These are phyloP conservation scores for Fusarium nygamai DNA, from an alignment of 2,329 filamentous ascomycete genomes.

Conservation along the genomic window DNA sequence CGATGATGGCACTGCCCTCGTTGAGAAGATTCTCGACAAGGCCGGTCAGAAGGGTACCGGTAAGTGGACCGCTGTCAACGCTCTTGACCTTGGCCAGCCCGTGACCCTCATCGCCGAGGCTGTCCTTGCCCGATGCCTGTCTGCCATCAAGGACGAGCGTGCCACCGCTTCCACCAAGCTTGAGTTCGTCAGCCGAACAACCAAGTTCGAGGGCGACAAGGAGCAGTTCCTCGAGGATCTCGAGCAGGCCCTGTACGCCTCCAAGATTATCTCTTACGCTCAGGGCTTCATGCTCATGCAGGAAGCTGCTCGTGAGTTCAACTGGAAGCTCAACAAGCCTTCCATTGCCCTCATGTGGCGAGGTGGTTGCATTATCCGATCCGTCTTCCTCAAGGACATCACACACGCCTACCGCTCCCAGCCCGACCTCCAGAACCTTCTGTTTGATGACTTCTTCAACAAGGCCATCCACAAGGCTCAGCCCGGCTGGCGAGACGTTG, in stretches of 20 bases:
- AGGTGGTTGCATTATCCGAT: slow-evolving; percentile 99
- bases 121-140: slow-evolving; percentile 94
- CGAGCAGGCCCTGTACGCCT: slow-evolving; percentile 98
- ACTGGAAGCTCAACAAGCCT: slow-evolving; percentile 99
- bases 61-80: slow-evolving; percentile 99
- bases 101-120: slow-evolving; percentile 98
- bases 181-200: slow-evolving; percentile 76
- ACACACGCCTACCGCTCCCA: slow-evolving; percentile 95
- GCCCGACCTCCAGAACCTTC: slow-evolving; percentile 95
- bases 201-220: slow-evolving; percentile 87
- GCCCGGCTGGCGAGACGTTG: slow-evolving; percentile 88
- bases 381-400: slow-evolving; percentile 99
- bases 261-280: slow-evolving; percentile 99
- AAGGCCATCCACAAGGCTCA: slow-evolving; percentile 98
- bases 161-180: slow-evolving; percentile 82
- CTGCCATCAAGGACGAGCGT: slow-evolving; percentile 94
- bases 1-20: slow-evolving; percentile 86
- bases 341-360: slow-evolving; percentile 99
- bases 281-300: slow-evolving; percentile 99
- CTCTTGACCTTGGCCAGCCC: slow-evolving; percentile 97
- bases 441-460: slow-evolving; percentile 99
- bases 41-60: slow-evolving; percentile 99
- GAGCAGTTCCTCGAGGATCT: slow-evolving; percentile 95
- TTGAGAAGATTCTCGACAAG: slow-evolving; percentile 99
- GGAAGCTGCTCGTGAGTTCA: slow-evolving; percentile 95